phyloP scores from a whole-genome alignment of 1,139 yeast species.

The Sugiyamaella xylanicola region DNA sequence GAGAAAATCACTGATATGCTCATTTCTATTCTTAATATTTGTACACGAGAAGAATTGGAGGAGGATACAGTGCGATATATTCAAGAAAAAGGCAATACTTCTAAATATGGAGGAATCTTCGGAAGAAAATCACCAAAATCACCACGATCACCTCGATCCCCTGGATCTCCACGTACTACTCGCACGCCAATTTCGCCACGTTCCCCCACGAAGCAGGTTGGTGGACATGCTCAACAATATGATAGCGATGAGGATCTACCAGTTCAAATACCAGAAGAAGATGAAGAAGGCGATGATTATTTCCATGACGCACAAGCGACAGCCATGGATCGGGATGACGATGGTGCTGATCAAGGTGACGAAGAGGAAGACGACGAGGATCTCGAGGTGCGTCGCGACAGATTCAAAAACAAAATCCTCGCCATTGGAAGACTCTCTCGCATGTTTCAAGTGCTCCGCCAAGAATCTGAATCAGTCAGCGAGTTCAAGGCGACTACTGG shows the following conservation, averaged over 20 bases:
- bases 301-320: slow-evolving; percentile 10
- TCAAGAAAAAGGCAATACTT: slow-evolving; percentile 30
- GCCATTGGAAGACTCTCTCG: slow-evolving; percentile 95
- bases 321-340: slow-evolving; percentile 11
- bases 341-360: background rate
- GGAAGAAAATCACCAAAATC: slow-evolving; percentile 10
- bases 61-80: slow-evolving; percentile 54
- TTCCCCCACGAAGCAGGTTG: background rate
- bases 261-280: slow-evolving; percentile 15
- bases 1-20: slow-evolving; percentile 92
- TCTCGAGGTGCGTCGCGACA: slow-evolving; percentile 48
- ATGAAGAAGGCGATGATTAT: slow-evolving; percentile 11
- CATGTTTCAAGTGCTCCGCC: slow-evolving; percentile 87
- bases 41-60: slow-evolving; percentile 92
- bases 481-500: slow-evolving; percentile 73
- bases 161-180: slow-evolving; percentile 16
- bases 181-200: slow-evolving; percentile 16
- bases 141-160: slow-evolving; percentile 17
- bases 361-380: slow-evolving; percentile 21
- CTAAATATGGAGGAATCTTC: background rate
- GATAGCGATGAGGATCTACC: slow-evolving; percentile 19
- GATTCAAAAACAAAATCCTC: slow-evolving; percentile 81
- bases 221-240: background rate
- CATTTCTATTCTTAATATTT: slow-evolving; percentile 84
- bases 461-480: slow-evolving; percentile 86